phyloP scores from a whole-genome alignment of 179 eudicot genomes.

The Silene noctiflora region DNA sequence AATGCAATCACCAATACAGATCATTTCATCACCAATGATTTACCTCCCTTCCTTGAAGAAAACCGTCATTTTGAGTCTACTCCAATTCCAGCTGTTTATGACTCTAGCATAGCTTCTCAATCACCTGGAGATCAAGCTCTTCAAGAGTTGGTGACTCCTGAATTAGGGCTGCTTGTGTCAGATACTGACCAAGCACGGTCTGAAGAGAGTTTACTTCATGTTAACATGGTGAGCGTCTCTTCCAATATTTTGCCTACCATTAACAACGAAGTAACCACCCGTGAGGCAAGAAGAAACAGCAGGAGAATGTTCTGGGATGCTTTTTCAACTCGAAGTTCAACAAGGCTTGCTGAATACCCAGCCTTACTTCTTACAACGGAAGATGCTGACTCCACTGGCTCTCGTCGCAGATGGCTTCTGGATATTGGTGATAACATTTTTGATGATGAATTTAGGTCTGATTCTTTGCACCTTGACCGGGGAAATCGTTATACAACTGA shows the following conservation, averaged over 20 bases:
- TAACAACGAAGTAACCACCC: slow-evolving; percentile 42
- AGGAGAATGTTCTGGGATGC: slow-evolving; percentile 72
- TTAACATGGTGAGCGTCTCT: slow-evolving; percentile 53
- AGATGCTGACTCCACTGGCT: slow-evolving; percentile 51
- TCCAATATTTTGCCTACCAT: slow-evolving; percentile 44
- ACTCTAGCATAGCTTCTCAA: slow-evolving; percentile 30
- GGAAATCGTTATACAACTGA: slow-evolving; percentile 46
- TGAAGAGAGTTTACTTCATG: slow-evolving; percentile 46
- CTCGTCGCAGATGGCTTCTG: slow-evolving; percentile 72
- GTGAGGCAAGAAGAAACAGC: slow-evolving; percentile 54
- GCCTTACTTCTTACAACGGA: slow-evolving; percentile 49
- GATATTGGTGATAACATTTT: slow-evolving; percentile 54
- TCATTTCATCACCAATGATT: slow-evolving; percentile 19
- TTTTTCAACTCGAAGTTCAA: slow-evolving; percentile 58
- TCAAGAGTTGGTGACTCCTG: slow-evolving; percentile 38
- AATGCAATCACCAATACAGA: slow-evolving; percentile 24
- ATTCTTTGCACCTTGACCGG: slow-evolving; percentile 42
- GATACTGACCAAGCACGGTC: slow-evolving; percentile 37
- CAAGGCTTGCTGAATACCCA: slow-evolving; percentile 55
- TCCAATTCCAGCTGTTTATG: slow-evolving; percentile 33
- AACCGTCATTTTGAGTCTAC: slow-evolving; percentile 30
- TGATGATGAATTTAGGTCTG: slow-evolving; percentile 44
- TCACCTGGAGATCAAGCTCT: slow-evolving; percentile 32
- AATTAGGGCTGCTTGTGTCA: slow-evolving; percentile 38
- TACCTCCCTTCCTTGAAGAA: slow-evolving; percentile 27